phyloP scores from a whole-genome alignment of 179 eudicot species.

The Spergularia azorica region DNA sequence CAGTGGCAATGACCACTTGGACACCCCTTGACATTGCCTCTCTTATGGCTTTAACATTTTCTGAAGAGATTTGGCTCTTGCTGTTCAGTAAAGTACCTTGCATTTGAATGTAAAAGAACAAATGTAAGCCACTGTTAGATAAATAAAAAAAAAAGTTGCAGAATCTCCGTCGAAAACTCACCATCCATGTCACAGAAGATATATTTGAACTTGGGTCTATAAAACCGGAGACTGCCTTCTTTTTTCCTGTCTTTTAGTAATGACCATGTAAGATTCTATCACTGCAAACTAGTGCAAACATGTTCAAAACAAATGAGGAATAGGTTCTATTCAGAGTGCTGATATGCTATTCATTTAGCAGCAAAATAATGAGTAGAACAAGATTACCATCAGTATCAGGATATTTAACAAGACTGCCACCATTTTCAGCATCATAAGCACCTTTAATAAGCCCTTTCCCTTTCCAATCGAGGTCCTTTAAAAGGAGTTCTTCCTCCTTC shows the following conservation, averaged over 20 bases:
- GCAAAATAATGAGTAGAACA: constrained; percentile 8
- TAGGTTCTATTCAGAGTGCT: constrained; percentile 15
- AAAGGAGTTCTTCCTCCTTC: constrained; percentile 63
- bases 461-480: constrained; percentile 78
- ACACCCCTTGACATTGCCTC: constrained; percentile 90
- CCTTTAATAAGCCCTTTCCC: constrained; percentile 87
- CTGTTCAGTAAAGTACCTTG: constrained; percentile 89
- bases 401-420: constrained; percentile 39
- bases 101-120: constrained; percentile 1
- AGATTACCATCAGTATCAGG: constrained; percentile 61
- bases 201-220: constrained; percentile 80
- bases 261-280: constrained; percentile 47
- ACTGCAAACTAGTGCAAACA: constrained; percentile 44
- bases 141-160: not conserved
- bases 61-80: constrained; percentile 61
- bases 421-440: constrained; percentile 53
- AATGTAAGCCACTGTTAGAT: constrained; percentile 1
- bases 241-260: constrained; percentile 92
- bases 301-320: constrained; percentile 29
- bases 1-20: constrained; percentile 88
- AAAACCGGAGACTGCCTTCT: constrained; percentile 85
- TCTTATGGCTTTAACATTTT: constrained; percentile 75
- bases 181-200: constrained; percentile 99
- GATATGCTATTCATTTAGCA: not conserved
- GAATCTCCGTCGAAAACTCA: constrained; percentile 37